These are phyloP conservation scores for Ceratocystis lukuohia DNA, from an alignment of 2,329 filamentous ascomycete species.

Conservation along the genomic window DNA sequence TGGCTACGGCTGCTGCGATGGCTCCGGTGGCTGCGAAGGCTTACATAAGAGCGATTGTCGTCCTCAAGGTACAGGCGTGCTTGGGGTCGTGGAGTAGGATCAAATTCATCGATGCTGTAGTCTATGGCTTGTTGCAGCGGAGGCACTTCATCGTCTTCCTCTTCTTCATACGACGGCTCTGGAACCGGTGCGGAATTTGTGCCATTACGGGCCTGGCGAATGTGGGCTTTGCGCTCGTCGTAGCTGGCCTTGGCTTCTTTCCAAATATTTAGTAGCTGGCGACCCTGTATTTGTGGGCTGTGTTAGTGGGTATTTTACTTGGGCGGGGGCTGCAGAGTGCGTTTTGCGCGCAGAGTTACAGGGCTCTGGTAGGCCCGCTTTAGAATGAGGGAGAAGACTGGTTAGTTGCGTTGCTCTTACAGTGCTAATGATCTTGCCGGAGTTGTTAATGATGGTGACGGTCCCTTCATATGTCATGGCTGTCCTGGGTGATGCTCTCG, in stretches of 20 bases:
- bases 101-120: conserved; percentile 26
- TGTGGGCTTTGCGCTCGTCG: conserved; percentile 70
- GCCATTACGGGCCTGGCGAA: conserved; percentile 48
- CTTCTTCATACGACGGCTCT: conserved; percentile 17
- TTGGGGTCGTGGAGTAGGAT: conserved; percentile 16
- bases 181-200: neutral
- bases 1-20: conserved; percentile 23
- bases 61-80: conserved; percentile 25
- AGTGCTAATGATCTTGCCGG: conserved; percentile 80
- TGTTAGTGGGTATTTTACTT: conserved; percentile 7
- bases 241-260: conserved; percentile 85
- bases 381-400: neutral
- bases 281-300: conserved; percentile 45
- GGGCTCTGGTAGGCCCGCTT: neutral
- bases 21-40: conserved; percentile 26
- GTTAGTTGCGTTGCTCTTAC: conserved; percentile 35
- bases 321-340: too few relatives aligned
- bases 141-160: conserved; percentile 20
- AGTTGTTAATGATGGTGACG: conserved; percentile 79
- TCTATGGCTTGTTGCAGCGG: conserved; percentile 20
- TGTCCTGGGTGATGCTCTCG: conserved; percentile 1
- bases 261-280: conserved; percentile 79
- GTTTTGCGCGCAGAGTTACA: neutral
- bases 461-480: conserved; percentile 47
- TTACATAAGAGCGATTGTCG: conserved; percentile 29